Base-by-base conservation (phyloP, 192 early-diverging fungal species). In the Phlyctochytrium bullatum region DNA sequence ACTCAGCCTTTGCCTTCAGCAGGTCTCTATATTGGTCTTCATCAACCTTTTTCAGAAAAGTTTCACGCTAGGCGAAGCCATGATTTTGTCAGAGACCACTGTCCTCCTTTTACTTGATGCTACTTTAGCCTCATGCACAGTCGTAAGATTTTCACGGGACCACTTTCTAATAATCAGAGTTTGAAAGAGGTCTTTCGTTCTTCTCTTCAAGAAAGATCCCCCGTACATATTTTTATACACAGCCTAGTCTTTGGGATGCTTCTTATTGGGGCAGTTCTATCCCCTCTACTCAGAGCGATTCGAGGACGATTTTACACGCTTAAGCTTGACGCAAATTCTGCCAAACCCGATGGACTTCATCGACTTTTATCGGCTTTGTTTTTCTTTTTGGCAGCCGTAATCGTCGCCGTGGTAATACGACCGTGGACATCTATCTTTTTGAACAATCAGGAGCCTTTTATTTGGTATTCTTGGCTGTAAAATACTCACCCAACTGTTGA, bases 21-120 rank as follows among this genome's bases (percentile, higher is more conserved):
- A 57, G 25, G 27, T 10, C 14, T 28, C 30, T 0, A 33, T 69
- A 0, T 0, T 69, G 25, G 3, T 16, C 3, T 31, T 66, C 51
- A 0, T 66, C 27, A 67, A 66, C 29, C 61, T 79, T 61, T 74
- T 83, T 28, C 65, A 80, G 25, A 72, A 73, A 4, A 84, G 82
- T 33, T 89, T 91, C 72, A 89, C 88, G 0, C 77, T 87, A 58
- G 88, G 88, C 12, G 90, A 91, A 66, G 70, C 88, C 71, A 78
- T 81, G 28, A 68, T 90, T 16, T 59, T 91, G 16, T 73, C 83
- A 2, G 84, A 89, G 67, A 76, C 79, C 0, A 53, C 88, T 12
- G 78, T 85, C 1, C 63, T 89, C 2, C 66, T 90, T 24, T 70
- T 77, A 0, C 33, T 81, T 28, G 81, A 80, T 52, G 80, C 80